Evolutionary conservation across 192 early-diverging fungal genomes (phyloP).

Genomic region (Linnemannia zychae): DNA sequence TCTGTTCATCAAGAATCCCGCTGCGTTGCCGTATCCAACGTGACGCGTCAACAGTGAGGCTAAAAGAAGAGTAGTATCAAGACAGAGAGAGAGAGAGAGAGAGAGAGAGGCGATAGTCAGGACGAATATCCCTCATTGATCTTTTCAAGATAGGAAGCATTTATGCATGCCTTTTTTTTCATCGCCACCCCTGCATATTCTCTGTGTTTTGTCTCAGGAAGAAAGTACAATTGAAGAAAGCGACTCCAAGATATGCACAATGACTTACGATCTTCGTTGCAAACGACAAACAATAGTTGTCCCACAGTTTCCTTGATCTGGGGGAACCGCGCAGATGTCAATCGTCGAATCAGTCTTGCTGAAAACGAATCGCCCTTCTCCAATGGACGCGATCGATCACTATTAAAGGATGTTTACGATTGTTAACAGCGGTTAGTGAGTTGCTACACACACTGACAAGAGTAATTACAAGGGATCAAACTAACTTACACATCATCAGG

Average conservation of each 20-base stretch:
- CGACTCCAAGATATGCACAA: not conserved
- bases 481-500: constrained; percentile 77
- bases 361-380: constrained; percentile 73
- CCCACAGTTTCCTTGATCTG: constrained; percentile 70
- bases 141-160: not conserved
- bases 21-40: constrained; percentile 95
- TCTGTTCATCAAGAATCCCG: constrained; percentile 87
- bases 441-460: not conserved
- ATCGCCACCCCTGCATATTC: not conserved
- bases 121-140: too few relatives aligned
- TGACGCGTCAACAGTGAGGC: constrained; percentile 72
- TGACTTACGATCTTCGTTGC: constrained; percentile 75
- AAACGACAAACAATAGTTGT: constrained; percentile 77
- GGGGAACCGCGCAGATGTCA: constrained; percentile 75
- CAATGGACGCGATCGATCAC: constrained; percentile 80
- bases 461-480: not conserved
- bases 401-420: constrained; percentile 35
- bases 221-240: not conserved
- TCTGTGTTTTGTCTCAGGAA: not conserved
- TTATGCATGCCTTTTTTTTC: too few relatives aligned
- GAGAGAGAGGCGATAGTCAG: too few relatives aligned
- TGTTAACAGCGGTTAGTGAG: not conserved
- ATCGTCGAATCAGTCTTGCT: constrained; percentile 73
- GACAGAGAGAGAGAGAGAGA: too few relatives aligned
- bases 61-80: constrained; percentile 21